These are phyloP conservation scores for Colletotrichum higginsianum DNA, from an alignment of 2,329 filamentous ascomycete genomes.

Conservation along the genomic window DNA sequence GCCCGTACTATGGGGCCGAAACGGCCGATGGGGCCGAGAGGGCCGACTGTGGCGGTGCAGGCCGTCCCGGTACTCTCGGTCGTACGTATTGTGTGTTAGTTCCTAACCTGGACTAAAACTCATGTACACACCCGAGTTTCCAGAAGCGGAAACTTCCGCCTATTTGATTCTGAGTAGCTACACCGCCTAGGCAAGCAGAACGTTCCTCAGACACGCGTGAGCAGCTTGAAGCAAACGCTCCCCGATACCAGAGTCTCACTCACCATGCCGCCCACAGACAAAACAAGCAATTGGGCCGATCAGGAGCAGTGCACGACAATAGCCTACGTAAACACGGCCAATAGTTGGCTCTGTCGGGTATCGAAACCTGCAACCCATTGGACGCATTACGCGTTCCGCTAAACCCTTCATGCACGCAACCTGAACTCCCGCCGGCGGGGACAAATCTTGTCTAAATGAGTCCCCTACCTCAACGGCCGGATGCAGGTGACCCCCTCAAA, in stretches of 20 bases:
- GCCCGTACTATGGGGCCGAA: too few species aligned
- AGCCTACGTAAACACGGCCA: too few species aligned
- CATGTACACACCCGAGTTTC: too few species aligned
- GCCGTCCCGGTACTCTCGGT: too few species aligned
- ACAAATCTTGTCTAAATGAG: background rate
- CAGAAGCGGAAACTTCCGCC: too few species aligned
- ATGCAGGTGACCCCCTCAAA: background rate
- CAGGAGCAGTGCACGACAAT: background rate
- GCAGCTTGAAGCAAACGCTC: background rate
- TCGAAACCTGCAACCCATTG: background rate
- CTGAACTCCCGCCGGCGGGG: background rate
- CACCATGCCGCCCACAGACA: background rate
- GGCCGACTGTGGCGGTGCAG: background rate
- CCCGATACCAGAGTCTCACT: background rate
- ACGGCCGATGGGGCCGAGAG: background rate
- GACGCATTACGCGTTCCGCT: slow-evolving; percentile 17
- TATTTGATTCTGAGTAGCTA: too few species aligned
- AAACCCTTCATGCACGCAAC: background rate
- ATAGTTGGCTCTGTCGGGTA: background rate
- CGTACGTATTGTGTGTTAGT: too few species aligned
- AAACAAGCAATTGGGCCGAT: background rate
- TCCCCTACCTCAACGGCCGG: background rate
- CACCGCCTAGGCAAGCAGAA: background rate
- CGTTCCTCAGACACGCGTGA: background rate
- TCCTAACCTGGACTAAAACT: too few species aligned